These are phyloP conservation scores for Trametes polyzona DNA, from an alignment of 1,284 basidiomycete genomes.

Conservation along the genomic window DNA sequence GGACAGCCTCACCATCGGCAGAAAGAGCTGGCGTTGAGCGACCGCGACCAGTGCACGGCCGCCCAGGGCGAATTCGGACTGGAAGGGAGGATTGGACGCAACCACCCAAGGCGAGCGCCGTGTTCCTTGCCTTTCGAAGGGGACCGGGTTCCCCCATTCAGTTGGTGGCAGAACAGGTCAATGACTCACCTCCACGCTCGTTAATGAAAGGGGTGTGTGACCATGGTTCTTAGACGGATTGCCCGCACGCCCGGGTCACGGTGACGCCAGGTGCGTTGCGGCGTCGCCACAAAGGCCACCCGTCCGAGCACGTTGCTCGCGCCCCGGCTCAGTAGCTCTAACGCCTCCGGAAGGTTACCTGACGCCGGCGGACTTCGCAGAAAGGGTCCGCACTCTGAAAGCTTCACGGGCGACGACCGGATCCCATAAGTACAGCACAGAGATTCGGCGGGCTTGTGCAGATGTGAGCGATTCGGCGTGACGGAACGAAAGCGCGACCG, in stretches of 20 bases:
- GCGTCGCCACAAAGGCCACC: not conserved
- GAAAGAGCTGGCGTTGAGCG: too few relatives aligned
- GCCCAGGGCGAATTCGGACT: too few relatives aligned
- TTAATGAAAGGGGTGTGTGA: not conserved
- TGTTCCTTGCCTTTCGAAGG: constrained; percentile 17
- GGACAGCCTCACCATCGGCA: too few relatives aligned
- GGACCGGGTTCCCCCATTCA: not conserved
- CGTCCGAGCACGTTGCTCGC: not conserved
- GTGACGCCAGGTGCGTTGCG: not conserved
- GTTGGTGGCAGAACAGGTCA: not conserved
- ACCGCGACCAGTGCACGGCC: too few relatives aligned
- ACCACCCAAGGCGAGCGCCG: not conserved
- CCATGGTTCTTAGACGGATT: constrained; percentile 4
- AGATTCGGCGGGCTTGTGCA: too few relatives aligned
- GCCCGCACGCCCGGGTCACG: not conserved
- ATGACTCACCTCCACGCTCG: not conserved
- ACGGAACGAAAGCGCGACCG: not conserved
- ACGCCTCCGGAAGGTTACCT: constrained; percentile 11
- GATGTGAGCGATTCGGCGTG: not conserved
- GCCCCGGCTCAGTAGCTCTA: not conserved
- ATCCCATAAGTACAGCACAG: too few relatives aligned
- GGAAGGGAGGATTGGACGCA: too few relatives aligned
- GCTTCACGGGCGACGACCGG: too few relatives aligned
- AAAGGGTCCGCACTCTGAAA: constrained; percentile 3
- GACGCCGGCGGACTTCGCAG: constrained; percentile 7